These are phyloP conservation scores for Trichophyton rubrum DNA, from an alignment of 2,329 filamentous ascomycete species.

Conservation along the genomic window DNA sequence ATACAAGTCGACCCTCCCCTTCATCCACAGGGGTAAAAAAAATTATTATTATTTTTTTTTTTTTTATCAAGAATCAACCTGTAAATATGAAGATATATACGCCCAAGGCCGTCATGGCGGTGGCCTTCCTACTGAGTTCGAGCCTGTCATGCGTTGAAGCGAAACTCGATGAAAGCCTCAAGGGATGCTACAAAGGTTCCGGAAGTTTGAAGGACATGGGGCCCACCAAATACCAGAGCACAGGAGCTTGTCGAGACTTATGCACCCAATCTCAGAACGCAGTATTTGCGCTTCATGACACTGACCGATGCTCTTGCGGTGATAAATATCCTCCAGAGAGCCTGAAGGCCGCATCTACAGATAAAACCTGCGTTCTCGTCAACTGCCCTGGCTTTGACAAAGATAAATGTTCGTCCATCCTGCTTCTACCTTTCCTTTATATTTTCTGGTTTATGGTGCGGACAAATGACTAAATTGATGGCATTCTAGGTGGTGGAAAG, in stretches of 20 bases:
- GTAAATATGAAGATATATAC: constrained; percentile 7
- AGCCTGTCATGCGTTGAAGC: neutral
- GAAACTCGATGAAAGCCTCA: constrained; percentile 2
- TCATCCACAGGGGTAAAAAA: too few relatives aligned
- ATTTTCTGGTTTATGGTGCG: neutral
- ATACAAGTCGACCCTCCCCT: neutral
- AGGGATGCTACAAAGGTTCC: constrained; percentile 42
- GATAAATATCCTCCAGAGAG: constrained; percentile 48
- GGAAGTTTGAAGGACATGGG: constrained; percentile 39
- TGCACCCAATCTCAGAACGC: constrained; percentile 39
- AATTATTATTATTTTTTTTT: too few relatives aligned
- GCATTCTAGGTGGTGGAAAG: constrained; percentile 44
- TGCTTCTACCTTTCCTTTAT: neutral
- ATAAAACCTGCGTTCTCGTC: neutral
- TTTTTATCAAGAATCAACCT: neutral
- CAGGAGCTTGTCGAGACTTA: constrained; percentile 42
- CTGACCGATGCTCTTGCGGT: constrained; percentile 61
- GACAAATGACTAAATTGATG: constrained; percentile 14
- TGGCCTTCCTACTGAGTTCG: constrained; percentile 7
- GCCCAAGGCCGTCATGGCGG: constrained; percentile 6
- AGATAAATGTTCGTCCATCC: constrained; percentile 49
- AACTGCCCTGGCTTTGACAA: constrained; percentile 50
- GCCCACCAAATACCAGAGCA: constrained; percentile 40
- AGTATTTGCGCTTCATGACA: constrained; percentile 52
- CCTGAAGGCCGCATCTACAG: neutral